phyloP scores from a whole-genome alignment of 768 basidiomycete species.

The Solioccasus polychromus region DNA sequence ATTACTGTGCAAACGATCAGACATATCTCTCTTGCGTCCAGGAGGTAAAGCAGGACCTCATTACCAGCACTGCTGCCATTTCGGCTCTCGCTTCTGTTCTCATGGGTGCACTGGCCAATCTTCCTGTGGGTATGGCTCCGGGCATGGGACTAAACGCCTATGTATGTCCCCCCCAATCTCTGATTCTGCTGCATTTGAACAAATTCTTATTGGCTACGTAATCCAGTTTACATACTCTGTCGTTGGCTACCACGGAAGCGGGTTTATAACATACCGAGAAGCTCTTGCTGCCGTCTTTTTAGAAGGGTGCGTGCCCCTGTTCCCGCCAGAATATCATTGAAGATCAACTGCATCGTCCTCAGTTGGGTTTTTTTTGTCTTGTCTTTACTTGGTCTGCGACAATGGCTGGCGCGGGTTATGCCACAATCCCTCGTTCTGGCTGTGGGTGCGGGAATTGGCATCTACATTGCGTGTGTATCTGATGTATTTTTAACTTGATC shows the following conservation, averaged over 20 bases:
- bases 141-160: constrained; percentile 84
- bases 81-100: constrained; percentile 71
- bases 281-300: constrained; percentile 84
- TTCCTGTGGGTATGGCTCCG: constrained; percentile 88
- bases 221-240: constrained; percentile 81
- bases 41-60: constrained; percentile 71
- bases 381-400: constrained; percentile 79
- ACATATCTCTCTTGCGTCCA: constrained; percentile 55
- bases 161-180: constrained; percentile 38
- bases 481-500: constrained; percentile 1
- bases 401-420: constrained; percentile 88
- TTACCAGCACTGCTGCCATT: constrained; percentile 79
- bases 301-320: constrained; percentile 58
- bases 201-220: background rate
- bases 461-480: constrained; percentile 74
- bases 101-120: constrained; percentile 82
- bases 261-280: constrained; percentile 69
- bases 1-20: constrained; percentile 52
- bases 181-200: background rate
- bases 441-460: constrained; percentile 82
- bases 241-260: constrained; percentile 78
- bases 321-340: background rate
- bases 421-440: constrained; percentile 83
- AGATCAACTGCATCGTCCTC: background rate
- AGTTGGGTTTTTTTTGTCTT: constrained; percentile 83